Evolutionary conservation across 2,329 filamentous ascomycete genomes (phyloP).

Genomic region (Orbilia oligospora): DNA sequence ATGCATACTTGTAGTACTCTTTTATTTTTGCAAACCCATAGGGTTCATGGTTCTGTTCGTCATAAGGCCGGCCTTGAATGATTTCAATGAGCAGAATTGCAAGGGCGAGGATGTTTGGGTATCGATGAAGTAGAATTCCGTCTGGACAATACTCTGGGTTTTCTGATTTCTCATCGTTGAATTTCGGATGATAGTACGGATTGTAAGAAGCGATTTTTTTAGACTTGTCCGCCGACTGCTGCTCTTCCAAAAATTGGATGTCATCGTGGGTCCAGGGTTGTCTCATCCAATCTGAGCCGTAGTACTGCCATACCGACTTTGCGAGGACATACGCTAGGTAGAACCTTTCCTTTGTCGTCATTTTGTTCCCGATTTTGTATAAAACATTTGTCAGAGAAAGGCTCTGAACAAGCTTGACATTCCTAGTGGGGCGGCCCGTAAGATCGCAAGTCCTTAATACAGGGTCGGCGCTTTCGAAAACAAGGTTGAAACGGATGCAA

Average conservation of each 20-base stretch:
- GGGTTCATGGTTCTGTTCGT: conserved; percentile 16
- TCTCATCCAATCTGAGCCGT: conserved; percentile 58
- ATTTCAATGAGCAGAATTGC: conserved; percentile 52
- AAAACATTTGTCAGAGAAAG: conserved; percentile 36
- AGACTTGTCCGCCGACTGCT: conserved; percentile 6
- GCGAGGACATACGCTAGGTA: conserved; percentile 41
- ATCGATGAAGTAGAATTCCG: conserved; percentile 42
- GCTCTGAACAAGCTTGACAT: conserved; percentile 21
- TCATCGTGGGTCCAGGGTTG: conserved; percentile 52
- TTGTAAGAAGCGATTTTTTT: conserved; percentile 25
- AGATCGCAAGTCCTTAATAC: conserved; percentile 15
- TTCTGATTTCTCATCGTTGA: not conserved
- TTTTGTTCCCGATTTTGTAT: conserved; percentile 34
- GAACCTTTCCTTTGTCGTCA: conserved; percentile 48
- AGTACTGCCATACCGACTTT: conserved; percentile 58
- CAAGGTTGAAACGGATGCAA: conserved; percentile 46
- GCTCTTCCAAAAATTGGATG: conserved; percentile 54
- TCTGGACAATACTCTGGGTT: conserved; percentile 40
- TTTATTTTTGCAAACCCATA: conserved; percentile 28
- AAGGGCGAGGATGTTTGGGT: conserved; percentile 44
- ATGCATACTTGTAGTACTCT: conserved; percentile 43
- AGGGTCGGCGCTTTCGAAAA: conserved; percentile 37
- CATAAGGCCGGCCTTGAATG: conserved; percentile 35
- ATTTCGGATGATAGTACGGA: conserved; percentile 47
- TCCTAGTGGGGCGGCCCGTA: not conserved